These are phyloP conservation scores for Bertia moriformis DNA, from an alignment of 2,329 filamentous ascomycete species.

Conservation along the genomic window DNA sequence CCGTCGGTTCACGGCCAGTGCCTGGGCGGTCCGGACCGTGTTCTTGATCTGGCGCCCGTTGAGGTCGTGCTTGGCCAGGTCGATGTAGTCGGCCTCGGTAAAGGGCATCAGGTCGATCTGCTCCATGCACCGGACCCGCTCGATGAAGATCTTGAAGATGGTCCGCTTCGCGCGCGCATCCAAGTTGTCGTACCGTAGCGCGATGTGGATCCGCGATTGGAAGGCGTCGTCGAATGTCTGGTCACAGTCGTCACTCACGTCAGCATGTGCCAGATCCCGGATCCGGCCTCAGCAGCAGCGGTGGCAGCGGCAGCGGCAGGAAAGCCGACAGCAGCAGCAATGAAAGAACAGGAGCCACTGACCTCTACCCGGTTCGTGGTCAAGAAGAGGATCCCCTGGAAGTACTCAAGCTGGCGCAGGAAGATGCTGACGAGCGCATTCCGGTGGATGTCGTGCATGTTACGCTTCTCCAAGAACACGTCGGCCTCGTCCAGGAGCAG, in stretches of 20 bases:
- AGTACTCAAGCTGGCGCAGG: constrained; percentile 19
- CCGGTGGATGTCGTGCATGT: constrained; percentile 15
- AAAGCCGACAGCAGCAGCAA: not conserved
- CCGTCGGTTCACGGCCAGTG: constrained; percentile 63
- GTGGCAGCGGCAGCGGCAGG: constrained; percentile 3
- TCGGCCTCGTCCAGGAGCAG: constrained; percentile 27
- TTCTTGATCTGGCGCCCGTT: constrained; percentile 71
- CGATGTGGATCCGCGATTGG: constrained; percentile 8
- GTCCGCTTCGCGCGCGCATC: constrained; percentile 52
- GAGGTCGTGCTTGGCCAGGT: constrained; percentile 51
- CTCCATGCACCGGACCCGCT: constrained; percentile 53
- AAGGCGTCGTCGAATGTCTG: constrained; percentile 18
- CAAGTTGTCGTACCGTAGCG: constrained; percentile 8
- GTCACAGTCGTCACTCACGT: not conserved
- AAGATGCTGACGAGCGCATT: constrained; percentile 25
- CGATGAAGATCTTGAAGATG: constrained; percentile 76
- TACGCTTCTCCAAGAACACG: constrained; percentile 22
- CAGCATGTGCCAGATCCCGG: constrained; percentile 1
- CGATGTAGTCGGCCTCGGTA: constrained; percentile 47
- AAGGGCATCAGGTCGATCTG: constrained; percentile 47
- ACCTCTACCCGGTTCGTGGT: constrained; percentile 28
- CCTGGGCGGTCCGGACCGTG: constrained; percentile 68
- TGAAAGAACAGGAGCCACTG: no score
- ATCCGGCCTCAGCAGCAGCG: not conserved
- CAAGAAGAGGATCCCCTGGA: constrained; percentile 18